A percentile compares a stretch with the other conserved stretches of the same genome.
phyloP scores from a whole-genome alignment of 495 filamentous ascomycete species.

The Parmelia sp. region DNA sequence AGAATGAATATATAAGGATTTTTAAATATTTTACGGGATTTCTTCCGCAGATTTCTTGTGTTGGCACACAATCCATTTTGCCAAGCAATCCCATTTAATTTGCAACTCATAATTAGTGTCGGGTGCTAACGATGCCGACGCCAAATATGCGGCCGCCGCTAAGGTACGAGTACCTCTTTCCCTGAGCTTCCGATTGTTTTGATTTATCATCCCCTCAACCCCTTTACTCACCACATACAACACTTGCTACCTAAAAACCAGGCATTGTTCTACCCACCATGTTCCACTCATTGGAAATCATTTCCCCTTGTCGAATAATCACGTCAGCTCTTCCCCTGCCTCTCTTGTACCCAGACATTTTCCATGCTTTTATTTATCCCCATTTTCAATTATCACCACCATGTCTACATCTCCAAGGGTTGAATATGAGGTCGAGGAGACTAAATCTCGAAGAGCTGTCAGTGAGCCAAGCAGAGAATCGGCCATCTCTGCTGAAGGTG shows the following conservation, averaged over 20 bases:
- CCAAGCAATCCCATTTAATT: too few species aligned
- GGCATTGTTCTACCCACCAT: not conserved
- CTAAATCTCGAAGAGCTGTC: not conserved
- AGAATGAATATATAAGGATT: too few species aligned
- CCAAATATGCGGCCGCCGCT: not conserved
- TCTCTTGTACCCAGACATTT: not conserved
- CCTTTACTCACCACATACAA: too few species aligned
- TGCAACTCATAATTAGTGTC: not conserved
- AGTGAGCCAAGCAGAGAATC: not conserved
- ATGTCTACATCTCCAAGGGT: not conserved
- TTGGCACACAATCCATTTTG: too few species aligned
- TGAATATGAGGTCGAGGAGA: not conserved
- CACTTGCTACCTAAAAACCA: too few species aligned
- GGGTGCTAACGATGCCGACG: not conserved
- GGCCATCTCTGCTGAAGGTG: constrained; percentile 27
- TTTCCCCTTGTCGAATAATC: not conserved
- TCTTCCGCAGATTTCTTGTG: too few species aligned
- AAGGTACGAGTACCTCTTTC: not conserved
- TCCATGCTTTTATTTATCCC: too few species aligned
- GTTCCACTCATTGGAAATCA: not conserved
- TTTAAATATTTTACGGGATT: too few species aligned
- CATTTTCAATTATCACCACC: not conserved
- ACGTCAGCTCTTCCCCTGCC: not conserved
- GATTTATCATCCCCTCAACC: too few species aligned
- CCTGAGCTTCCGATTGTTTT: not conserved